A percentile compares a stretch with the other conserved stretches of the same genome.
Evolutionary conservation across 2,329 filamentous ascomycete species (phyloP).

Genomic region (Phoma sp.): DNA sequence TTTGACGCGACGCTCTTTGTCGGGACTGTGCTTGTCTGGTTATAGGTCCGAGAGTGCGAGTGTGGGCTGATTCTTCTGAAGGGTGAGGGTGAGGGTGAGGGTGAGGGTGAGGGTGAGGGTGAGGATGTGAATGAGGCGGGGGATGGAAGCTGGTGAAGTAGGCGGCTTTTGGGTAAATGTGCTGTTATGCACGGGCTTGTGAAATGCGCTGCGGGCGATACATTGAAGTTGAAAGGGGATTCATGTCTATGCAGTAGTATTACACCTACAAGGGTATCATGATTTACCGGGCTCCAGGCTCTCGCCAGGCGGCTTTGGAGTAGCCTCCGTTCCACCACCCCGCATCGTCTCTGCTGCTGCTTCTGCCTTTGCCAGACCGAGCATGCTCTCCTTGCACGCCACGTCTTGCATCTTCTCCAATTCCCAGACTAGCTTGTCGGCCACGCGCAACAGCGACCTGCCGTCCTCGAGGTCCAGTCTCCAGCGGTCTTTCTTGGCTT

Average conservation of each 20-base stretch:
- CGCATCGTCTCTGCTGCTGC: background rate
- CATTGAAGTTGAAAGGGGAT: no score
- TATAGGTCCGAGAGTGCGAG: no score
- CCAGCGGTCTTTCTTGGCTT: conserved; percentile 25
- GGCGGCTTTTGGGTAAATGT: no score
- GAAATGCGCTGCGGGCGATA: no score
- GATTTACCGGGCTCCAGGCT: conserved; percentile 10
- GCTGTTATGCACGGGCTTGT: no score
- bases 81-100: no score
- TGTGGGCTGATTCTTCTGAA: no score
- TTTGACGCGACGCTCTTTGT: no score
- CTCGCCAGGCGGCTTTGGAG: background rate
- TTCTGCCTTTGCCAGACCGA: background rate
- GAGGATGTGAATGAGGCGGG: no score
- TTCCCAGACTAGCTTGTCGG: conserved; percentile 23
- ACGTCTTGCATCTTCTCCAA: conserved; percentile 20
- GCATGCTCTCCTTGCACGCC: background rate
- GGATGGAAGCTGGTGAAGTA: no score
- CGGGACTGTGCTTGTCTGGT: no score
- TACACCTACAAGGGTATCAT: conserved; percentile 4
- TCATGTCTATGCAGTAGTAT: background rate
- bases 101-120: no score
- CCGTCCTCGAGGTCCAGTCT: conserved; percentile 33
- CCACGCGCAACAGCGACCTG: conserved; percentile 25
- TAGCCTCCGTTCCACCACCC: background rate